Conservation (phyloP, 2,329 filamentous ascomycete species). For the Penicillium sp. region DNA sequence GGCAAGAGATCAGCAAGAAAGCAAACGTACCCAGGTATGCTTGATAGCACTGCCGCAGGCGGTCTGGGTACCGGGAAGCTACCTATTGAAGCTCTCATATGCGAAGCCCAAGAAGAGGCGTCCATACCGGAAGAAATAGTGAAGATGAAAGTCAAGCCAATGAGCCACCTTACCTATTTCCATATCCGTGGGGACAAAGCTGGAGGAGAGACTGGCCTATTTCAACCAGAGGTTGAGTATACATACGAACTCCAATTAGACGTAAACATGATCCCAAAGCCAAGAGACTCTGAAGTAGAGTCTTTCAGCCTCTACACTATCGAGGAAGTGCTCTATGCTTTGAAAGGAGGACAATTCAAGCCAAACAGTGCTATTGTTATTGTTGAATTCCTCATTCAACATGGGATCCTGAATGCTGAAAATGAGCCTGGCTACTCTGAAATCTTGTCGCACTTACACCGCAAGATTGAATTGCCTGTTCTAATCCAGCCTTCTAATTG, state of each 20-base stretch:
- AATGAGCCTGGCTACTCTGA: conserved; percentile 30
- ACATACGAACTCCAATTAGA: conserved; percentile 34
- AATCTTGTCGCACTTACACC: conserved; percentile 32
- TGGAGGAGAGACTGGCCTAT: conserved; percentile 16
- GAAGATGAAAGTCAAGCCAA: background rate
- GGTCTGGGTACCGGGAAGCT: conserved; percentile 13
- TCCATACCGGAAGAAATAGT: background rate
- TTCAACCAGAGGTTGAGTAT: conserved; percentile 35
- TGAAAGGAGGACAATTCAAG: conserved; percentile 30
- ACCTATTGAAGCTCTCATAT: background rate
- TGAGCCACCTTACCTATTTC: background rate
- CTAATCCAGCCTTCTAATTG: background rate
- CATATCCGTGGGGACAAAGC: background rate
- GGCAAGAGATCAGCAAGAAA: conserved; percentile 23
- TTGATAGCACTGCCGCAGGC: conserved; percentile 26
- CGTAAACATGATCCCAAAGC: conserved; percentile 19
- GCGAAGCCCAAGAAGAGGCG: background rate
- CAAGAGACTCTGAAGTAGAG: conserved; percentile 31
- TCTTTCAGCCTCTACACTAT: conserved; percentile 29
- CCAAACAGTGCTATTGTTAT: conserved; percentile 32
- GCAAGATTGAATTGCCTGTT: conserved; percentile 1
- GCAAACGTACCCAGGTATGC: conserved; percentile 31
- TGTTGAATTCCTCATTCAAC: conserved; percentile 34
- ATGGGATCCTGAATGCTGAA: conserved; percentile 31
- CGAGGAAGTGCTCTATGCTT: conserved; percentile 25